phyloP scores from a whole-genome alignment of 306 rosid species.

The Lagenaria siceraria region DNA sequence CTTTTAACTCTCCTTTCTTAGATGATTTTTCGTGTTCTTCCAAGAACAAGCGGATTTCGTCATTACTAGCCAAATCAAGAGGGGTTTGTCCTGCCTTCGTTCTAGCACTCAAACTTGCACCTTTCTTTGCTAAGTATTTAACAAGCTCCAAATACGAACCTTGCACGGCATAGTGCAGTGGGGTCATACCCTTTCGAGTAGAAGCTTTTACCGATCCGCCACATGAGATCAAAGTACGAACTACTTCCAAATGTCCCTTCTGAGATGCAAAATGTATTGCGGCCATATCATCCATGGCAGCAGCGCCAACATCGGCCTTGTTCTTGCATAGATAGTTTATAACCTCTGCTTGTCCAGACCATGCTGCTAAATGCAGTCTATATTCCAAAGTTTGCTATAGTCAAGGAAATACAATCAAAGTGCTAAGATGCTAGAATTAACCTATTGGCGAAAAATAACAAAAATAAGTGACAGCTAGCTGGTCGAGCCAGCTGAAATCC shows the following conservation, averaged over 20 bases:
- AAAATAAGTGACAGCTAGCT: not conserved
- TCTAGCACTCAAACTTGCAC: conserved; percentile 44
- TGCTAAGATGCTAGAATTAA: conserved; percentile 4
- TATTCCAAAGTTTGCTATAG: conserved; percentile 18
- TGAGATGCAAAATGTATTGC: conserved; percentile 90
- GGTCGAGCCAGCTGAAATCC: not conserved
- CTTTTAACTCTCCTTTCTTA: conserved; percentile 30
- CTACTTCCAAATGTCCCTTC: conserved; percentile 77
- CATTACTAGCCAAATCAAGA: conserved; percentile 54
- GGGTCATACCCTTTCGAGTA: conserved; percentile 78
- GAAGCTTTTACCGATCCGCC: conserved; percentile 60
- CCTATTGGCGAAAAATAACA: not conserved
- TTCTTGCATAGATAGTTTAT: conserved; percentile 62
- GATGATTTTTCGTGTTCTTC: conserved; percentile 34
- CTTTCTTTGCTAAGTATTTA: conserved; percentile 74
- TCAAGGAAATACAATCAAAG: conserved; percentile 43
- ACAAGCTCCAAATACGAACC: conserved; percentile 71
- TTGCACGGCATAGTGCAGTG: conserved; percentile 77
- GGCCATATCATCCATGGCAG: conserved; percentile 96
- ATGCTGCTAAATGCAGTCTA: conserved; percentile 91
- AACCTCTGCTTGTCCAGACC: conserved; percentile 71
- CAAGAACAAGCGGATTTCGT: conserved; percentile 49
- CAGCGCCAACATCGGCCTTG: conserved; percentile 84
- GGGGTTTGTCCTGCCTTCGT: conserved; percentile 79
- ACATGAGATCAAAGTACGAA: conserved; percentile 35